Evolutionary conservation across 768 basidiomycete species (phyloP).

Genomic region (Hygrocybe punicea): DNA sequence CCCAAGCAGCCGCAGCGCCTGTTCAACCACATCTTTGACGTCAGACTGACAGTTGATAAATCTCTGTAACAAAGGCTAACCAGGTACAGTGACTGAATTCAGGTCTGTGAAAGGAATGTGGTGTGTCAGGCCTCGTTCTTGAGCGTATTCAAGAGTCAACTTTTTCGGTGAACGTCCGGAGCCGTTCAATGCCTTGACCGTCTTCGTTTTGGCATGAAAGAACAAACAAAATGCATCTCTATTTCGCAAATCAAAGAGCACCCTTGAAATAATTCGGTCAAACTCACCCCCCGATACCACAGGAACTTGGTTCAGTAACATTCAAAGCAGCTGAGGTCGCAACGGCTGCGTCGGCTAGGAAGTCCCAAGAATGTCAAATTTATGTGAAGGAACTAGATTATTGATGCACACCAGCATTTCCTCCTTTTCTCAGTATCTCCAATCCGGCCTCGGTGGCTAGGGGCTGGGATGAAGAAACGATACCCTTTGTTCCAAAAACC

Average conservation of each 20-base stretch:
- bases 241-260: conserved; percentile 4
- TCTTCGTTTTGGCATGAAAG: conserved; percentile 79
- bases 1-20: conserved; percentile 95
- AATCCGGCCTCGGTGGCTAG: conserved; percentile 88
- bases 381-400: conserved; percentile 1
- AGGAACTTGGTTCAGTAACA: conserved; percentile 82
- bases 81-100: conserved; percentile 90
- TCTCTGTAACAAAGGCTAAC: conserved; percentile 30
- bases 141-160: conserved; percentile 69
- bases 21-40: conserved; percentile 7
- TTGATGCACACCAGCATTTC: conserved; percentile 76
- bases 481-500: conserved; percentile 80
- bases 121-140: conserved; percentile 59
- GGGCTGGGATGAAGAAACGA: conserved; percentile 88
- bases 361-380: background rate
- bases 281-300: conserved; percentile 87
- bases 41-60: background rate
- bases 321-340: conserved; percentile 91
- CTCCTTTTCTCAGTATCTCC: conserved; percentile 87
- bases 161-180: conserved; percentile 84
- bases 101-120: conserved; percentile 77
- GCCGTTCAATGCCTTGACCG: conserved; percentile 86
- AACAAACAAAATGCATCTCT: conserved; percentile 93
- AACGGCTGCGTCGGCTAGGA: conserved; percentile 85
- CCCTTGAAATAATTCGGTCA: conserved; percentile 13